Percentiles rank a stretch among this genome's conserved stretches.
phyloP scores from a whole-genome alignment of 2,329 filamentous ascomycete genomes.

The Microsporum canis region DNA sequence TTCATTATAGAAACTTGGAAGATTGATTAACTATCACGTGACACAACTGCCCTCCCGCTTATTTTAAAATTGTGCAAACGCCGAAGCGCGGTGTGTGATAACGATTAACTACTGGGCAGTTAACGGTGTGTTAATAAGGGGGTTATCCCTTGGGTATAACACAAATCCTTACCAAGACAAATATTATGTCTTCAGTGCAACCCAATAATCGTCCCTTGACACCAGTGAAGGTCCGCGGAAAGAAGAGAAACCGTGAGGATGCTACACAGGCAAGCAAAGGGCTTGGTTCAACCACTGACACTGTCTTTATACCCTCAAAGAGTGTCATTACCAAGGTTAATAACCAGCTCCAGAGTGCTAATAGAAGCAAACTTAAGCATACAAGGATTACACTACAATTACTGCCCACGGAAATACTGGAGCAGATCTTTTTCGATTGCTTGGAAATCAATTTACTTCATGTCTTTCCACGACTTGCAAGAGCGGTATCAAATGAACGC shows the following conservation, averaged over 20 bases:
- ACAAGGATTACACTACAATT: slow-evolving; percentile 27
- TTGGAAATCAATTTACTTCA: slow-evolving; percentile 36
- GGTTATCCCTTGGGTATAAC: too few species aligned
- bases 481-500: slow-evolving; percentile 30
- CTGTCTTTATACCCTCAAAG: neutral
- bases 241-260: slow-evolving; percentile 4
- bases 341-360: too few species aligned
- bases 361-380: neutral
- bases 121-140: too few species aligned
- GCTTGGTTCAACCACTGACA: neutral
- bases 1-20: too few species aligned
- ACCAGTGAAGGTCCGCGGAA: slow-evolving; percentile 22
- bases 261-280: neutral
- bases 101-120: too few species aligned
- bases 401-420: slow-evolving; percentile 42
- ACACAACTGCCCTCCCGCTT: too few species aligned
- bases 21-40: too few species aligned
- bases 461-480: slow-evolving; percentile 32
- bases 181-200: neutral
- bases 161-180: neutral
- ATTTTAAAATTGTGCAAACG: neutral
- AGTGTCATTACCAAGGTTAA: neutral
- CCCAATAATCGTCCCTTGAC: slow-evolving; percentile 15
- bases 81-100: neutral
- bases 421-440: slow-evolving; percentile 41